Evolutionary conservation across 2,329 filamentous ascomycete genomes (phyloP).

Genomic region (Ceratocystis colombiana): DNA sequence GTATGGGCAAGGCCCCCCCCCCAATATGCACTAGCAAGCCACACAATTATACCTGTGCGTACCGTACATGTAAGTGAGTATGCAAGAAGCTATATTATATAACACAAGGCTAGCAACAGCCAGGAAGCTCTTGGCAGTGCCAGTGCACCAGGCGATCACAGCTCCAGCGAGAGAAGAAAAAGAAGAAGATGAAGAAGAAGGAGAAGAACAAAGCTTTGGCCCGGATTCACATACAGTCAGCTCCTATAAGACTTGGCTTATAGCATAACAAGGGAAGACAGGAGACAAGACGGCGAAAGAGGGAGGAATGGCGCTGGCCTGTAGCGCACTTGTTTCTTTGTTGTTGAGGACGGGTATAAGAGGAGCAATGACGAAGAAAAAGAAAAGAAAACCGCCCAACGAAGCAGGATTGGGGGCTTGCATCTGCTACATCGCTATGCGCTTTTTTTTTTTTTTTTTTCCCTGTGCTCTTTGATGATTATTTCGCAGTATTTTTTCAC

Average conservation of each 20-base stretch:
- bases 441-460: no score
- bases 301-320: no score
- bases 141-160: background rate
- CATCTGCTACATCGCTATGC: no score
- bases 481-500: background rate
- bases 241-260: background rate
- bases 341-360: no score
- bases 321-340: no score
- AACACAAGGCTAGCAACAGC: background rate
- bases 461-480: background rate
- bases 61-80: background rate
- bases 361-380: no score
- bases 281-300: no score
- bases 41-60: no score
- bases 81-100: background rate
- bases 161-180: slow-evolving; percentile 3
- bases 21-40: background rate
- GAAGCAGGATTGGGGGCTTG: no score
- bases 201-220: background rate
- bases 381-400: no score
- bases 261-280: no score
- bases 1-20: background rate
- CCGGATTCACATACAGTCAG: background rate
- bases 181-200: slow-evolving; percentile 1
- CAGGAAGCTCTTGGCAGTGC: background rate